Percentiles rank a stretch among this genome's conserved stretches.
Evolutionary conservation across 805 yeast genomes (phyloP).

Genomic region (Candida qinlingensis): DNA sequence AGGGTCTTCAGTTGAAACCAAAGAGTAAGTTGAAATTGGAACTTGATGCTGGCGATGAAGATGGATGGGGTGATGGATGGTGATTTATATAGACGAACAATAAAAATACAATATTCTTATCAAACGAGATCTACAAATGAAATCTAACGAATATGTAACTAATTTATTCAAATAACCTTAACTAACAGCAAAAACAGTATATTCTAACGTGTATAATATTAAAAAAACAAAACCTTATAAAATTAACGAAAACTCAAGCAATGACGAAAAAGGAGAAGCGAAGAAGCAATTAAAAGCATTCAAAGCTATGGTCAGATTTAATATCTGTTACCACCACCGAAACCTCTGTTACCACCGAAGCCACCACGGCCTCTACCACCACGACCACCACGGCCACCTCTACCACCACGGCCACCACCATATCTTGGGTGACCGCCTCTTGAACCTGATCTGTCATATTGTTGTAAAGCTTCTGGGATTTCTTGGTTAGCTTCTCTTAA

Average conservation of each 20-base stretch:
- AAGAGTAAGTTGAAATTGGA: conserved; percentile 30
- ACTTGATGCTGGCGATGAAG: conserved; percentile 28
- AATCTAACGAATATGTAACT: no score
- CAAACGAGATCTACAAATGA: no score
- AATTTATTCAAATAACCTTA: neutral
- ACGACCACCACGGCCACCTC: conserved; percentile 34
- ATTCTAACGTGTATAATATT: neutral
- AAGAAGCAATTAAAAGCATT: neutral
- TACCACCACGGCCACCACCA: conserved; percentile 31
- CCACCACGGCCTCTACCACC: conserved; percentile 18
- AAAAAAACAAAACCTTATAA: no score
- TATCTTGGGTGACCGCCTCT: conserved; percentile 51
- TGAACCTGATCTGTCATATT: conserved; percentile 70
- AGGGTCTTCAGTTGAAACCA: conserved; percentile 23
- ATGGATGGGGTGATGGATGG: conserved; percentile 45
- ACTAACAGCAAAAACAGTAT: neutral
- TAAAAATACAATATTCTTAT: no score
- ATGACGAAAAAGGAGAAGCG: neutral
- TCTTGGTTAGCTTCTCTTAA: conserved; percentile 94
- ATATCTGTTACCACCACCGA: conserved; percentile 16
- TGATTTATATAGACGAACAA: conserved; percentile 8
- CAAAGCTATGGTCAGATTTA: neutral
- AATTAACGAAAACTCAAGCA: neutral
- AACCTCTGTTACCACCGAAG: conserved; percentile 12
- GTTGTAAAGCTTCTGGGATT: conserved; percentile 73